A percentile compares a stretch with the other conserved stretches of the same genome.
phyloP scores from a whole-genome alignment of 192 early-diverging fungal genomes.

The Coemansia sp. region DNA sequence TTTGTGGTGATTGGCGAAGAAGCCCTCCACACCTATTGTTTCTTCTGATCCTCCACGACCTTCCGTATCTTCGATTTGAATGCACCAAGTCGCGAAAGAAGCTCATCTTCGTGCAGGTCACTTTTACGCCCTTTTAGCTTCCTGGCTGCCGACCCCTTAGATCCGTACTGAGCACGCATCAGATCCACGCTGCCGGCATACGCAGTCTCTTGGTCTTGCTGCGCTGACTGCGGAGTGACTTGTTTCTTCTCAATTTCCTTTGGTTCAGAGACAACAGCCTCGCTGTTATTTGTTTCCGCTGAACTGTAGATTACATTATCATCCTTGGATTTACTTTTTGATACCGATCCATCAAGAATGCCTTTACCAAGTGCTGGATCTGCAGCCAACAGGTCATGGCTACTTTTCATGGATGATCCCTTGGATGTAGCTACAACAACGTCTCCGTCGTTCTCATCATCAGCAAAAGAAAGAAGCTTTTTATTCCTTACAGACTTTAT shows the following conservation, averaged over 20 bases:
- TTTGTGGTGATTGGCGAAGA: background rate
- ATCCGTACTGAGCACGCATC: constrained; percentile 23
- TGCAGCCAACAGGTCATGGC: constrained; percentile 65
- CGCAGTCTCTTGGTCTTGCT: background rate
- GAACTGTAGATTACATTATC: constrained; percentile 31
- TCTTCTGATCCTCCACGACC: constrained; percentile 16
- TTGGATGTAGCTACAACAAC: background rate
- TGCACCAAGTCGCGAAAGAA: constrained; percentile 46
- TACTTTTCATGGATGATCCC: constrained; percentile 65
- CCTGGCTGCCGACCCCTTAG: background rate
- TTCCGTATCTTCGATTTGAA: constrained; percentile 57
- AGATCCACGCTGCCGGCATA: constrained; percentile 2
- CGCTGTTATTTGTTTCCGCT: constrained; percentile 15
- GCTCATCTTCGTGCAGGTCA: constrained; percentile 47
- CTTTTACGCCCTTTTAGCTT: constrained; percentile 20
- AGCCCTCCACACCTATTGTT: background rate
- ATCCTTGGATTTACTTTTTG: background rate
- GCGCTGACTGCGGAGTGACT: background rate
- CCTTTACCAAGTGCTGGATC: constrained; percentile 35
- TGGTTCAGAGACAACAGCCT: background rate
- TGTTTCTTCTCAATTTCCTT: background rate
- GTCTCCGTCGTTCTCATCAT: constrained; percentile 68
- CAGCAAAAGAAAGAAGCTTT: constrained; percentile 85
- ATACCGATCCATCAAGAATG: background rate
- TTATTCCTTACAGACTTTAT: constrained; percentile 45